These are phyloP conservation scores for Kazachstania bromeliacearum DNA, from an alignment of 805 yeast species.

Conservation along the genomic window DNA sequence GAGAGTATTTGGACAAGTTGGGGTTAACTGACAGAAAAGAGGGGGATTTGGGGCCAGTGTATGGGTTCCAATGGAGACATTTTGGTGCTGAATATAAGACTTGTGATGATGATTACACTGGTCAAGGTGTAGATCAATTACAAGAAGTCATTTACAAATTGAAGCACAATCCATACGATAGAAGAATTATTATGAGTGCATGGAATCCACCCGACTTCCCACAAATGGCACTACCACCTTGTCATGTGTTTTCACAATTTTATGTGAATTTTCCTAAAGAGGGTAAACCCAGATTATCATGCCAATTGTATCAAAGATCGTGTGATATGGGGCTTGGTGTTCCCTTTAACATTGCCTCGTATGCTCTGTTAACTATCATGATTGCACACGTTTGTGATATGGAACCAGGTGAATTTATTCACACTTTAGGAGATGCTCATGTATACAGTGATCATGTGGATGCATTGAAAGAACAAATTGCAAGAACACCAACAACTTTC, in stretches of 20 bases:
- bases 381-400: constrained; percentile 90
- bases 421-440: constrained; percentile 95
- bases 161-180: constrained; percentile 83
- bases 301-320: constrained; percentile 91
- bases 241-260: constrained; percentile 94
- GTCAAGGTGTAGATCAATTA: constrained; percentile 86
- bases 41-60: constrained; percentile 96
- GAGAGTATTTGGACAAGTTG: constrained; percentile 76
- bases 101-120: constrained; percentile 79
- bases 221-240: constrained; percentile 96
- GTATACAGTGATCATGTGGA: constrained; percentile 90
- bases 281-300: constrained; percentile 62
- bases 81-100: constrained; percentile 89
- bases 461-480: constrained; percentile 72
- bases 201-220: constrained; percentile 97
- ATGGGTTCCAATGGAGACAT: constrained; percentile 99
- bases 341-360: constrained; percentile 95
- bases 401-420: constrained; percentile 93
- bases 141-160: constrained; percentile 68
- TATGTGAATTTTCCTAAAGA: constrained; percentile 73
- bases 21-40: constrained; percentile 75
- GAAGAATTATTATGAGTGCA: constrained; percentile 90
- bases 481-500: constrained; percentile 66
- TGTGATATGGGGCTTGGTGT: constrained; percentile 99
- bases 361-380: constrained; percentile 87